Evolutionary conservation across 2,329 filamentous ascomycete species (phyloP).

Genomic region (Neofusicoccum sp.): DNA sequence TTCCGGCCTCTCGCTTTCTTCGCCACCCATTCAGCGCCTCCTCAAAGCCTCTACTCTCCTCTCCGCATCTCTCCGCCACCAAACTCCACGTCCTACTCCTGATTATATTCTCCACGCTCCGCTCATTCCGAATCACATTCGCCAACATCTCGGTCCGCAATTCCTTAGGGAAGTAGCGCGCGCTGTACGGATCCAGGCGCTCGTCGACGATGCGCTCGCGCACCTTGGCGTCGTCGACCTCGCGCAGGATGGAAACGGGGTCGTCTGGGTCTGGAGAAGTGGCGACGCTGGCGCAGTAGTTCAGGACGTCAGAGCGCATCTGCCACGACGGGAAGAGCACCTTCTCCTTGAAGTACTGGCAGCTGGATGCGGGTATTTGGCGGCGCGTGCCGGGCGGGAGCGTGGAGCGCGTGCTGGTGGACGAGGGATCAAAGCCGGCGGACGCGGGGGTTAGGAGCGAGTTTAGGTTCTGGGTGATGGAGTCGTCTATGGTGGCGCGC

Average conservation of each 20-base stretch:
- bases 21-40: slow-evolving; percentile 40
- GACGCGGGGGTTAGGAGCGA: slow-evolving; percentile 76
- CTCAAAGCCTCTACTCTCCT: slow-evolving; percentile 51
- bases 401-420: slow-evolving; percentile 66
- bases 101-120: slow-evolving; percentile 76
- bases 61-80: slow-evolving; percentile 72
- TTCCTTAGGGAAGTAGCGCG: slow-evolving; percentile 77
- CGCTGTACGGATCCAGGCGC: slow-evolving; percentile 88
- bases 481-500: slow-evolving; percentile 84
- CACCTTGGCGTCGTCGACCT: slow-evolving; percentile 70
- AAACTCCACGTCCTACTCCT: slow-evolving; percentile 80
- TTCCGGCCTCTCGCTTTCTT: neutral
- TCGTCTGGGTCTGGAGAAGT: slow-evolving; percentile 86
- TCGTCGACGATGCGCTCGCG: slow-evolving; percentile 80
- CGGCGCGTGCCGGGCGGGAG: slow-evolving; percentile 48
- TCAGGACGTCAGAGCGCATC: slow-evolving; percentile 76
- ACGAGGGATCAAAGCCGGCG: slow-evolving; percentile 75
- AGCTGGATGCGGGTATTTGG: slow-evolving; percentile 64
- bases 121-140: slow-evolving; percentile 71
- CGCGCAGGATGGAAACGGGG: slow-evolving; percentile 70
- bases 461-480: slow-evolving; percentile 91
- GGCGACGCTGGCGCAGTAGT: slow-evolving; percentile 87
- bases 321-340: slow-evolving; percentile 91
- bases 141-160: slow-evolving; percentile 80
- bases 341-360: slow-evolving; percentile 71